phyloP scores from a whole-genome alignment of 2,329 filamentous ascomycete species.

The Alternaria sp. region DNA sequence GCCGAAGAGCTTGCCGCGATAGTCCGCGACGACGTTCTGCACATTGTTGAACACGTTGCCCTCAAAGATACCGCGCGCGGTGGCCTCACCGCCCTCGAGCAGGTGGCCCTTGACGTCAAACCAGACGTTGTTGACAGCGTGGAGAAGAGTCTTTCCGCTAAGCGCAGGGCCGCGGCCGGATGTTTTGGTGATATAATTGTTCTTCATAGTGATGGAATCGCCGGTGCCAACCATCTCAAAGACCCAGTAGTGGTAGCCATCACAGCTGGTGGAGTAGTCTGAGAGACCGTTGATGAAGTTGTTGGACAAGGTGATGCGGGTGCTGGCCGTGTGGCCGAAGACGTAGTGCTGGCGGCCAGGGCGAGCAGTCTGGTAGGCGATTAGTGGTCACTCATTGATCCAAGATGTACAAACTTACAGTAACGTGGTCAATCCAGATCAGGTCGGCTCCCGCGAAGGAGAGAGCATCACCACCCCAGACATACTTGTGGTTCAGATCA shows the following conservation, averaged over 20 bases:
- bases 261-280: neutral
- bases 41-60: neutral
- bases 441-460: neutral
- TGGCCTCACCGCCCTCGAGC: neutral
- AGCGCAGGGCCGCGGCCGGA: neutral
- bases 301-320: neutral
- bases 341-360: neutral
- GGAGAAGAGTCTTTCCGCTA: neutral
- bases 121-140: neutral
- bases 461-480: neutral
- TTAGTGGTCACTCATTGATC: too few relatives aligned
- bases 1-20: neutral
- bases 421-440: neutral
- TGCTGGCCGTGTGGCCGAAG: neutral
- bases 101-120: neutral
- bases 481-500: neutral
- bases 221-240: constrained; percentile 4
- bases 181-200: neutral
- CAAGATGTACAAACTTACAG: neutral
- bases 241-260: constrained; percentile 5
- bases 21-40: neutral
- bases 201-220: constrained; percentile 3
- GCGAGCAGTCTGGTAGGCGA: neutral
- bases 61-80: neutral
- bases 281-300: constrained; percentile 2